These are phyloP conservation scores for Globisporangium yorkense DNA, from an alignment of 352 stramenopile species.

Conservation along the genomic window DNA sequence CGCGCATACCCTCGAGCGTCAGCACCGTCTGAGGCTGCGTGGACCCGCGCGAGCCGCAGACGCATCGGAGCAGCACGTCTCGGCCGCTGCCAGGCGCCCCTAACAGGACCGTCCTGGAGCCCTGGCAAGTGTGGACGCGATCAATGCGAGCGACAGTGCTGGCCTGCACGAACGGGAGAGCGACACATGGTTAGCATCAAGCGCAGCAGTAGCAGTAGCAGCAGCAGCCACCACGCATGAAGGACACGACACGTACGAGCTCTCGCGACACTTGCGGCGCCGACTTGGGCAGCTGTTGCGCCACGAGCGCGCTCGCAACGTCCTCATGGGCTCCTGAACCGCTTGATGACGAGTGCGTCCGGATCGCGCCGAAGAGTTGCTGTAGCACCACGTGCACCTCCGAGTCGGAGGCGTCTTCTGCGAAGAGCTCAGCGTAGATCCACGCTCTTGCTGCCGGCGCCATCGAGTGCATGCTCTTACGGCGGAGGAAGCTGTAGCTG, in stretches of 20 bases:
- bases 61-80: constrained; percentile 37
- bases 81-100: constrained; percentile 20
- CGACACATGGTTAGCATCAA: not conserved
- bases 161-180: constrained; percentile 15
- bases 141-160: constrained; percentile 30
- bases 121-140: constrained; percentile 27
- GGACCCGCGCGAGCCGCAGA: constrained; percentile 14
- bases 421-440: constrained; percentile 50
- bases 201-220: not conserved
- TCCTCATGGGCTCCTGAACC: not conserved
- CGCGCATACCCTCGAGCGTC: constrained; percentile 24
- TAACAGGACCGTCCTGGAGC: constrained; percentile 36
- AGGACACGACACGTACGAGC: constrained; percentile 24
- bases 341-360: constrained; percentile 4
- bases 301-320: not conserved
- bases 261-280: constrained; percentile 20
- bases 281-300: constrained; percentile 5
- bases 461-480: constrained; percentile 7
- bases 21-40: constrained; percentile 16
- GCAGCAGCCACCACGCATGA: not conserved
- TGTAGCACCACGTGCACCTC: constrained; percentile 14
- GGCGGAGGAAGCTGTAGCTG: constrained; percentile 17
- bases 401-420: constrained; percentile 18
- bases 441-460: constrained; percentile 11
- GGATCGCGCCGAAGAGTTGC: constrained; percentile 26